Percentiles rank a stretch among this genome's conserved stretches.
Evolutionary conservation across 1,284 basidiomycete genomes (phyloP).

Genomic region (Rhodofomes roseus): DNA sequence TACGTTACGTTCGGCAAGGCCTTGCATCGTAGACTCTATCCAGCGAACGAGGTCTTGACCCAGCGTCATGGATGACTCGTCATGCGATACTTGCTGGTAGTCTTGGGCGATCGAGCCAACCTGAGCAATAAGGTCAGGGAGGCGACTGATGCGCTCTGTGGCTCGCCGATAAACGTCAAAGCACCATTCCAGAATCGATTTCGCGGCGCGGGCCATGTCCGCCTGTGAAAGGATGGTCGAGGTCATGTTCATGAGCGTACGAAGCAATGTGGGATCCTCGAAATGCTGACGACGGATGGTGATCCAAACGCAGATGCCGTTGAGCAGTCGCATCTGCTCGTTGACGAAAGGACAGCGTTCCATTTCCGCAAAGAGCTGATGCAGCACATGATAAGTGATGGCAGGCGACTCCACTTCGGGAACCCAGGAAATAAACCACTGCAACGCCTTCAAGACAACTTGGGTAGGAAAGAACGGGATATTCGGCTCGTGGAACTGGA

Average conservation of each 20-base stretch:
- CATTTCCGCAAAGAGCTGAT: conserved; percentile 69
- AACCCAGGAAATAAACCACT: conserved; percentile 48
- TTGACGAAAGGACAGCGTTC: conserved; percentile 76
- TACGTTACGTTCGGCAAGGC: conserved; percentile 35
- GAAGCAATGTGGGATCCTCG: conserved; percentile 53
- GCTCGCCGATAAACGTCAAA: conserved; percentile 47
- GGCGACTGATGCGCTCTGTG: conserved; percentile 39
- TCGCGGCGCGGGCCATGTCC: conserved; percentile 66
- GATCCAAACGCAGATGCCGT: conserved; percentile 72
- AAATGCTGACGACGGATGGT: conserved; percentile 57
- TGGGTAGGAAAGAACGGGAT: conserved; percentile 50
- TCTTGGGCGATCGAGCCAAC: conserved; percentile 57
- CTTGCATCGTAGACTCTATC: conserved; percentile 53
- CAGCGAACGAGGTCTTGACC: conserved; percentile 54
- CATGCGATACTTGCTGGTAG: conserved; percentile 33
- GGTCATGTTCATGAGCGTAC: conserved; percentile 66
- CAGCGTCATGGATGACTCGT: conserved; percentile 29
- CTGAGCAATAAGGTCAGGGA: conserved; percentile 68
- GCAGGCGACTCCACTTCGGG: conserved; percentile 40
- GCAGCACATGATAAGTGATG: conserved; percentile 74
- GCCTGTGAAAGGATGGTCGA: conserved; percentile 61
- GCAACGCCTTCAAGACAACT: conserved; percentile 51
- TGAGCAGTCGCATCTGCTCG: conserved; percentile 79
- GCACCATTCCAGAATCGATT: conserved; percentile 77
- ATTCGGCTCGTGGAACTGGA: conserved; percentile 56